Conservation (phyloP, 2,329 filamentous ascomycete species). For the Zalaria obscura region DNA sequence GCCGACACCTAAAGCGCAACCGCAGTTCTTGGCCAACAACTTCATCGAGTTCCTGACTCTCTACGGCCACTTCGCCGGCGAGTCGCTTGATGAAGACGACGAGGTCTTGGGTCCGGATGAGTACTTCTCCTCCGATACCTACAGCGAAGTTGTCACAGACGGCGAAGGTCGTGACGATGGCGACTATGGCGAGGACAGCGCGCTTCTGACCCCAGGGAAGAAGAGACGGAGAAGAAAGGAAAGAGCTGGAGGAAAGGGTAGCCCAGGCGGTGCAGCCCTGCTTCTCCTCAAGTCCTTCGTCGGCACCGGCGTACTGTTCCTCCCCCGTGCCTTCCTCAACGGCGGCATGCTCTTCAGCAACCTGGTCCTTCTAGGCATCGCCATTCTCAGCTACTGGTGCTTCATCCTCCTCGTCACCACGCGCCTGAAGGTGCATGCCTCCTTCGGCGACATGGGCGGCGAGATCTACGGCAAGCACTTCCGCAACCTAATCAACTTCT, state of each 20-base stretch:
- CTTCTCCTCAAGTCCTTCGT: slow-evolving; percentile 95
- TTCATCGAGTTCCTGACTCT: slow-evolving; percentile 92
- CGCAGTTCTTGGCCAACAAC: slow-evolving; percentile 69
- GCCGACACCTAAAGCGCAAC: slow-evolving; percentile 24
- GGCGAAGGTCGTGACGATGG: slow-evolving; percentile 45
- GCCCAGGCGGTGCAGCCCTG: slow-evolving; percentile 63
- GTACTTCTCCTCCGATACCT: slow-evolving; percentile 73
- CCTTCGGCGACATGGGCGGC: slow-evolving; percentile 93
- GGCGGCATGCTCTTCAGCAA: slow-evolving; percentile 97
- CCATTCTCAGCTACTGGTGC: slow-evolving; percentile 85
- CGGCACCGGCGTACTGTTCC: slow-evolving; percentile 85
- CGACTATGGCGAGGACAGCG: slow-evolving; percentile 78
- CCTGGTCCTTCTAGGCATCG: slow-evolving; percentile 72
- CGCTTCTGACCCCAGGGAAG: slow-evolving; percentile 55
- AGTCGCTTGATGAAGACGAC: slow-evolving; percentile 92
- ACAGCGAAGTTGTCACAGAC: slow-evolving; percentile 35
- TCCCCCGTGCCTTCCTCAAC: slow-evolving; percentile 86
- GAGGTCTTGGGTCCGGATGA: slow-evolving; percentile 77
- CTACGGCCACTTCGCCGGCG: slow-evolving; percentile 94
- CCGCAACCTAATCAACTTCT: slow-evolving; percentile 72
- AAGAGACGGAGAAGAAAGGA: slow-evolving; percentile 64
- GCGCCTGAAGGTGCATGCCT: slow-evolving; percentile 74
- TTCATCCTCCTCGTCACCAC: slow-evolving; percentile 88
- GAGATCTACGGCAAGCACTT: slow-evolving; percentile 84
- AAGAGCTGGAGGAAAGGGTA: slow-evolving; percentile 62